Percentiles rank a stretch among this genome's conserved stretches.
Evolutionary conservation across 208 protist species (phyloP).

Genomic region (Leishmania arabica): DNA sequence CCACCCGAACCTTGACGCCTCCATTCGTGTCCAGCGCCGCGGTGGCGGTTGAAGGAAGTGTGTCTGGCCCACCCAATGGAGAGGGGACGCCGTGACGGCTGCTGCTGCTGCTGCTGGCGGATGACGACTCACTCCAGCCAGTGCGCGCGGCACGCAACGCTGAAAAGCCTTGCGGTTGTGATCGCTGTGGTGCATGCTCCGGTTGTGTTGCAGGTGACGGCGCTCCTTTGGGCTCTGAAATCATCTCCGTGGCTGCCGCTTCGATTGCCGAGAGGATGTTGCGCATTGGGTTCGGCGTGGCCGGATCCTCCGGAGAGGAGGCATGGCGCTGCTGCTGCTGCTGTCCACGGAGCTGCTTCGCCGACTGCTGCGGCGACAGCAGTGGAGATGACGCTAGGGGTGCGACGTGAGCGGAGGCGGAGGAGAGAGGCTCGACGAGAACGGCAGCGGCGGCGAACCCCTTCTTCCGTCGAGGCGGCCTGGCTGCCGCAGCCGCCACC

Average conservation of each 20-base stretch:
- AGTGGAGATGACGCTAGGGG: background rate
- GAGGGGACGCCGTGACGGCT: background rate
- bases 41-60: background rate
- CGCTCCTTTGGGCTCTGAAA: background rate
- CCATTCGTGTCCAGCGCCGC: background rate
- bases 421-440: constrained; percentile 16
- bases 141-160: background rate
- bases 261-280: constrained; percentile 27
- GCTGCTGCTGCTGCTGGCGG: background rate
- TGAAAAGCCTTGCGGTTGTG: background rate
- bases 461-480: constrained; percentile 14
- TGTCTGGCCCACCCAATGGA: background rate
- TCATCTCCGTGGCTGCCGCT: constrained; percentile 22
- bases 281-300: constrained; percentile 15
- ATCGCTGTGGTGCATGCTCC: background rate
- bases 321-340: background rate
- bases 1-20: background rate
- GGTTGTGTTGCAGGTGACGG: background rate
- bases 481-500: background rate
- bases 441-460: constrained; percentile 20
- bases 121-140: constrained; percentile 4
- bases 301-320: background rate
- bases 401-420: background rate
- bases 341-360: background rate
- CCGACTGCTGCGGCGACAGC: background rate